A percentile compares a stretch with the other conserved stretches of the same genome.
These are phyloP conservation scores for Pelagomonas calceolata DNA, from an alignment of 108 stramenopile genomes.

Conservation along the genomic window DNA sequence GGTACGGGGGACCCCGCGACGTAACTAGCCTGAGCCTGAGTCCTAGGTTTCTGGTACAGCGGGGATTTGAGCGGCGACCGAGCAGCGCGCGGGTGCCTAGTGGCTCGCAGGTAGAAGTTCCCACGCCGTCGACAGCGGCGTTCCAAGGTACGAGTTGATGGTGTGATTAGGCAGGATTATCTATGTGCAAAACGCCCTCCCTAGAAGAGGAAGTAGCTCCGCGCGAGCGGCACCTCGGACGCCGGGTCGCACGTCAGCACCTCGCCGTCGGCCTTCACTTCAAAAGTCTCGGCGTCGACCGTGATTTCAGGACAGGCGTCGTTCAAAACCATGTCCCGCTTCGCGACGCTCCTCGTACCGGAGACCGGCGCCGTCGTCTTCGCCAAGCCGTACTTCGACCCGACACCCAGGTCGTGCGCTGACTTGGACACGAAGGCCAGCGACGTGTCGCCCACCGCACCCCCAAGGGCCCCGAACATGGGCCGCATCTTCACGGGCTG, in stretches of 20 bases:
- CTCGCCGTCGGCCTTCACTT: slow-evolving; percentile 83
- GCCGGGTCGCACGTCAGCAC: slow-evolving; percentile 75
- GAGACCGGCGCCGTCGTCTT: slow-evolving; percentile 66
- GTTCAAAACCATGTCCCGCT: slow-evolving; percentile 88
- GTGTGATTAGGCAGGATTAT: no score
- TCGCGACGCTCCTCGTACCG: slow-evolving; percentile 63
- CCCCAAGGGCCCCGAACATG: slow-evolving; percentile 75
- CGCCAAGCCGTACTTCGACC: slow-evolving; percentile 49
- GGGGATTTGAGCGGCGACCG: no score
- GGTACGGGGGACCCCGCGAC: no score
- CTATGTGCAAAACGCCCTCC: no score
- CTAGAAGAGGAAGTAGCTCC: slow-evolving; percentile 85
- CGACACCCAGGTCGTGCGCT: slow-evolving; percentile 33
- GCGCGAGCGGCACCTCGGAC: slow-evolving; percentile 69
- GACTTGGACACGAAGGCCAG: slow-evolving; percentile 75
- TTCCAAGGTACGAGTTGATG: no score
- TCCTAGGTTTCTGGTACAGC: no score
- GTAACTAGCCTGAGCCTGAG: no score
- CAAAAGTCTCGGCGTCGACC: slow-evolving; percentile 91
- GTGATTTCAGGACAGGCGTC: slow-evolving; percentile 68
- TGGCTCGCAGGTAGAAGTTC: no score
- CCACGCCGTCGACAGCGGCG: no score
- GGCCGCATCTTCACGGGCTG: slow-evolving; percentile 93
- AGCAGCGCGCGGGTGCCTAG: no score
- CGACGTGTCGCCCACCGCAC: slow-evolving; percentile 35